Evolutionary conservation across 2,329 filamentous ascomycete genomes (phyloP), one percentile per base, ranked within the genome.

Genomic region (Aspergillus nomiae): DNA sequence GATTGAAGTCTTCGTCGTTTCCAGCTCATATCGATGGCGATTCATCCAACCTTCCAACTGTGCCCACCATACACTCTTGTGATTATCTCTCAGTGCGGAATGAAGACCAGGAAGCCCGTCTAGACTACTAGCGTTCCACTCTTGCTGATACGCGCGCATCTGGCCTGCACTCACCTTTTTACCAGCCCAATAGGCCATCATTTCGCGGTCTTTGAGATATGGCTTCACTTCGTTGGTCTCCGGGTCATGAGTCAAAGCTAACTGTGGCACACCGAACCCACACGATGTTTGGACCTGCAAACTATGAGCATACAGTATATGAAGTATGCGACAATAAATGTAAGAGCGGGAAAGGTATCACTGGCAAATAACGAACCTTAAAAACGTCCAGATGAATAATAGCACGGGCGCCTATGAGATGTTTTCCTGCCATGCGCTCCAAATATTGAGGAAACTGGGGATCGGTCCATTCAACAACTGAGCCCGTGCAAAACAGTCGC

Each of bases 351-450:
- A 53, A 19, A 11, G 28, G 12, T 24, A 36, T 26, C 4, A 41
- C 3, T 10, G 9, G 24, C 48, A 56, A 46, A 53, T 8, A 9
- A 32, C 41, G 14, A 4, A 80, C 85, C 77, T 90, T 85, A 73
- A 85, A 89, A 21, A 91, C 81, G 67, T 89, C 81, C 60, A 89
- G 77, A 41, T 87, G 67, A 43, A 91, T 84, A 30, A 91, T 84
- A 0, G 87, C 87, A 32, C 89, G 78, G 9, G 84, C 85, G 3
- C 84, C 86, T 16, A 81, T 76, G 66, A 82, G 65, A 7, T 77
- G 70, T 65, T 75, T 69, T 69, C 79, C 70, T 62, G 78, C 77
- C 76, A 90, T 84, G 41, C 74, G 77, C 4, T 70, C 67, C 16
- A 84, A 61, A 61, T 84, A 76, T 2, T 71, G 70, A 3, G 73